A percentile compares a stretch with the other conserved stretches of the same genome.
Evolutionary conservation across 2,329 filamentous ascomycete species (phyloP).

Genomic region (Colletotrichum cordylinicola): DNA sequence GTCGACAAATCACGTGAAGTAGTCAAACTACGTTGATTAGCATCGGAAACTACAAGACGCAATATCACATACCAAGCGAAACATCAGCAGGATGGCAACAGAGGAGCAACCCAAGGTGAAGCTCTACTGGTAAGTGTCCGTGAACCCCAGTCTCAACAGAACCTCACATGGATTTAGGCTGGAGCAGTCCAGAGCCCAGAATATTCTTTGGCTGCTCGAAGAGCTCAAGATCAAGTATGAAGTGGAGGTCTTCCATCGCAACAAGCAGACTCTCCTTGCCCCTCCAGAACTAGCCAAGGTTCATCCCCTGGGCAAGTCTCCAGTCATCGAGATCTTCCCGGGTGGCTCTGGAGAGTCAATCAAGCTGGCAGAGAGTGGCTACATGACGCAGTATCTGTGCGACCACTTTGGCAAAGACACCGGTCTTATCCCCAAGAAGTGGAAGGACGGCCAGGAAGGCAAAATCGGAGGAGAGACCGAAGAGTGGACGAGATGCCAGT

Average conservation of each 20-base stretch:
- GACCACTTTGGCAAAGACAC: constrained; percentile 62
- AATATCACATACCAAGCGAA: background rate
- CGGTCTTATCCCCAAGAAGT: constrained; percentile 57
- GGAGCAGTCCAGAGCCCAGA: constrained; percentile 80
- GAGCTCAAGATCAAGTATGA: constrained; percentile 82
- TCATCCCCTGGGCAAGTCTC: constrained; percentile 88
- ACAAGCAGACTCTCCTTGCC: constrained; percentile 67
- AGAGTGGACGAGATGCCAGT: constrained; percentile 64
- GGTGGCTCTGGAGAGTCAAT: constrained; percentile 47
- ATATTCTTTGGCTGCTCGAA: constrained; percentile 85
- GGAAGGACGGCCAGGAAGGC: constrained; percentile 63
- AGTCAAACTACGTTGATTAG: background rate
- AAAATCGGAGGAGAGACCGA: constrained; percentile 66
- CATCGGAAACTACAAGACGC: background rate
- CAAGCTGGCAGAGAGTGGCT: constrained; percentile 81
- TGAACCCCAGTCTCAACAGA: too few relatives aligned
- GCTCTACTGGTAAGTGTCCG: constrained; percentile 64
- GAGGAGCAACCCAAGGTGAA: constrained; percentile 58
- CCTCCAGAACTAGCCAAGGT: constrained; percentile 77
- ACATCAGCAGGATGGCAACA: background rate
- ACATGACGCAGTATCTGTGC: constrained; percentile 82
- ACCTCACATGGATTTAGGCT: constrained; percentile 63
- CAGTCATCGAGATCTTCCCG: constrained; percentile 71
- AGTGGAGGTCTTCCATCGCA: constrained; percentile 79
- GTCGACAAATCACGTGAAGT: background rate